Evolutionary conservation across 371 early-diverging fungal species (phyloP), one percentile per base, ranked within the genome.

Genomic region (Mucor lusitanicus): DNA sequence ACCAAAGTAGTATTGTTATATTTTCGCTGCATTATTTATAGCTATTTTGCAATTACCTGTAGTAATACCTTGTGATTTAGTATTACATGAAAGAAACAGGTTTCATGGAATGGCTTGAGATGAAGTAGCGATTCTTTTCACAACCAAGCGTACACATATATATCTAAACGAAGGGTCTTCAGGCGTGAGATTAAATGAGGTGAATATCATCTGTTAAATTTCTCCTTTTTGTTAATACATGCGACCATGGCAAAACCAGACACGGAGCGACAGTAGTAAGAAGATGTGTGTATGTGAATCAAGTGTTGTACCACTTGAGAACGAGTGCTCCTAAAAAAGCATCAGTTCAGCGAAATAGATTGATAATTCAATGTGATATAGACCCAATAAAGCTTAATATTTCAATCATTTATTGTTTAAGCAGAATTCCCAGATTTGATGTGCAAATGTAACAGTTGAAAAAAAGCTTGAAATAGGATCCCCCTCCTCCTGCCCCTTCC

Each of bases 381-480:
- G 8, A 17, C 19, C 13, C 13, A 54, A 25, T 15, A 54, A 27
- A 54, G 55, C 55, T 27, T n/a, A 19, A 50, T 23, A 6, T 23
- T 12, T 27, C 27, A 25, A 53, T 27, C 6, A 53, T 53, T 50
- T 53, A 53, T 33, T 33, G 30, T 11, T 56, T 19, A 56, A 33
- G 56, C 33, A 33, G 56, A 56, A 56, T 56, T 56, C 56, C 56
- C 56, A 56, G 56, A 56, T 32, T 56, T 28, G 56, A 33, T 33
- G 17, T 56, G 3, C 8, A 30, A n/a, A 28, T 56, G 56, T 56
- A 56, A 56, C 56, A 56, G 15, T 3, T 6, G 3, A 28, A 54
- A 54, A 54, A 25, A 28, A 54, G 6, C 13, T 28, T 27, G 25
- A 54, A 54, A 54, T 27, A 25, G 28, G 28, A 25, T 27, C 15